phyloP scores from a whole-genome alignment of 176 grass and related monocot genomes.

The Phoenix dactylifera region DNA sequence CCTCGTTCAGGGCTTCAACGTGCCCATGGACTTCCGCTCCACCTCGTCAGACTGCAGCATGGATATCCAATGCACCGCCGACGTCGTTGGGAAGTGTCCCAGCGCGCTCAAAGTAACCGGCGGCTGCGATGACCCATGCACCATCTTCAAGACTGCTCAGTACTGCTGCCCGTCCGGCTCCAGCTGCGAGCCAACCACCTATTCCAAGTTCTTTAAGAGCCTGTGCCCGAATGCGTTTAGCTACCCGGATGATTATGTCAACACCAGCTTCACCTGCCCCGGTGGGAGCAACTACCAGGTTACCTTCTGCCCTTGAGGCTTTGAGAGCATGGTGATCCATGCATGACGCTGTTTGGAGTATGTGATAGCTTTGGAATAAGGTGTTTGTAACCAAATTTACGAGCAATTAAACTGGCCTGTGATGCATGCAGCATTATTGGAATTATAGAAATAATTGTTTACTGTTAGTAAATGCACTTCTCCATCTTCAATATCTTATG shows the following conservation, averaged over 20 bases:
- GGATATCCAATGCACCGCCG: slow-evolving; percentile 11
- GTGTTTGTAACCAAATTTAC: no score
- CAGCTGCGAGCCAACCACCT: slow-evolving; percentile 23
- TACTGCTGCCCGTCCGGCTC: slow-evolving; percentile 22
- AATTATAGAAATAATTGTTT: no score
- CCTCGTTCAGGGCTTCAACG: slow-evolving; percentile 42
- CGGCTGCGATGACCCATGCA: slow-evolving; percentile 39
- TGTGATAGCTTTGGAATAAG: no score
- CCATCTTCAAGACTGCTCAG: slow-evolving; percentile 21
- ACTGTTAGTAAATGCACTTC: no score
- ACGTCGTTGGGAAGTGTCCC: slow-evolving; percentile 34
- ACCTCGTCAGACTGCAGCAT: slow-evolving; percentile 1
- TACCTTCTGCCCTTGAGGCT: slow-evolving; percentile 37
- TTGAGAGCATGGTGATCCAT: no score
- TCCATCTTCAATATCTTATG: no score
- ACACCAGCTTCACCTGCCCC: slow-evolving; percentile 33
- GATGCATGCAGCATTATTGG: no score
- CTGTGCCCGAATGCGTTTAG: slow-evolving; percentile 32
- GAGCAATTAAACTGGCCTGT: no score
- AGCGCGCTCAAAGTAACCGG: slow-evolving; percentile 6
- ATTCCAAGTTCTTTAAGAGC: slow-evolving; percentile 39
- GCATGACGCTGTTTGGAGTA: no score
- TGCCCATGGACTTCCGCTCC: slow-evolving; percentile 40
- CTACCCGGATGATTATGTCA: slow-evolving; percentile 45
- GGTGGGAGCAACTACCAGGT: slow-evolving; percentile 32